Percentiles rank a stretch among this genome's conserved stretches.
Conservation (phyloP, 1,139 yeast species). For the Pichia sp. region DNA sequence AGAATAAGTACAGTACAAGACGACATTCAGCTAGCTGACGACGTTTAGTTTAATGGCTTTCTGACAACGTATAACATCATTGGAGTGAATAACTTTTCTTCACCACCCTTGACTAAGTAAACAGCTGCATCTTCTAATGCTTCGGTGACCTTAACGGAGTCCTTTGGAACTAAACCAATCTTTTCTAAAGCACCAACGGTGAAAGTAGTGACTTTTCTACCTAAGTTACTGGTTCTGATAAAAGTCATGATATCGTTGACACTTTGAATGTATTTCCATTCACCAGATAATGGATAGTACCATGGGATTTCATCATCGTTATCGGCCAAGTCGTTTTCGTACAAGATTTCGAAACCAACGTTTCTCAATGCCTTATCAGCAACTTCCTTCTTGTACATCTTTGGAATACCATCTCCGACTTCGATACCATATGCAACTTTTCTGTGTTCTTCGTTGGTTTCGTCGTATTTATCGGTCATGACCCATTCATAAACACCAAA, state of each 20-base stretch:
- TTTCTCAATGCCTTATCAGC: constrained; percentile 83
- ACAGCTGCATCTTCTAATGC: constrained; percentile 98
- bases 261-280: constrained; percentile 82
- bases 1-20: too few species aligned
- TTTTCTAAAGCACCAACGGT: constrained; percentile 79
- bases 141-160: constrained; percentile 83
- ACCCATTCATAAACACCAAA: constrained; percentile 99
- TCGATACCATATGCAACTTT: constrained; percentile 96
- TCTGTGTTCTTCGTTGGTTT: constrained; percentile 83
- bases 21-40: not conserved
- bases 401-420: constrained; percentile 98
- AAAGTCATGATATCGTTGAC: constrained; percentile 77
- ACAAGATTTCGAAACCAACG: constrained; percentile 84
- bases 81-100: constrained; percentile 86
- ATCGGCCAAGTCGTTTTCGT: constrained; percentile 81
- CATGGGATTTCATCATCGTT: constrained; percentile 87
- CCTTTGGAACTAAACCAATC: constrained; percentile 89
- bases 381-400: constrained; percentile 84
- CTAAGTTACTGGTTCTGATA: constrained; percentile 84
- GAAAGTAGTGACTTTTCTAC: constrained; percentile 82
- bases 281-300: constrained; percentile 97
- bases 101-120: constrained; percentile 92
- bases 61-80: constrained; percentile 90
- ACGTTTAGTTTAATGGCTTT: constrained; percentile 51
- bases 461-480: constrained; percentile 93